A percentile compares a stretch with the other conserved stretches of the same genome.
Conservation (phyloP, 306 rosid genomes). For the Lotus japonicus region DNA sequence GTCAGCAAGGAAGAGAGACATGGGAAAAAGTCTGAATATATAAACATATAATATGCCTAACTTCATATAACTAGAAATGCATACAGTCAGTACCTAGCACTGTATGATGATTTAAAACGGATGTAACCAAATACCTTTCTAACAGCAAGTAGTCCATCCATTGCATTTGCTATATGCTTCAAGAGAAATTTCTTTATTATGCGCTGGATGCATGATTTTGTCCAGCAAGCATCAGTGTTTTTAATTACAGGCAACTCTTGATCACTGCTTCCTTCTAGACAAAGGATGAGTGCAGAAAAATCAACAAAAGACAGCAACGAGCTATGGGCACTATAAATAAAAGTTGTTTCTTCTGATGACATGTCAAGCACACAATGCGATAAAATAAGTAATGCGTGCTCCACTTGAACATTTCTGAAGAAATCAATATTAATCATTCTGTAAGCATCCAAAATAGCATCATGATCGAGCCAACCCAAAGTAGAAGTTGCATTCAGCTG, state of each 20-base stretch:
- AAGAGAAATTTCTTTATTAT: constrained; percentile 54
- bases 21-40: not conserved
- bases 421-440: constrained; percentile 45
- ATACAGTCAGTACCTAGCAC: constrained; percentile 1
- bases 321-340: constrained; percentile 53
- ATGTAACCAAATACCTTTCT: constrained; percentile 46
- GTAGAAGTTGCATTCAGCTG: constrained; percentile 71
- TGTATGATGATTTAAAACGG: not conserved
- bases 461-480: constrained; percentile 73
- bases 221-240: constrained; percentile 45
- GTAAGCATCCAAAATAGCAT: constrained; percentile 54
- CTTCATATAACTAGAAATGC: not conserved
- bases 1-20: not conserved
- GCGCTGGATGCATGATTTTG: constrained; percentile 50
- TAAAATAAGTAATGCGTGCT: constrained; percentile 66
- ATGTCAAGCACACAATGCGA: constrained; percentile 90
- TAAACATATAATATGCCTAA: constrained; percentile 1
- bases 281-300: constrained; percentile 50
- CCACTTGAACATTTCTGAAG: constrained; percentile 43
- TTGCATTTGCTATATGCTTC: constrained; percentile 72
- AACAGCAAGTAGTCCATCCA: constrained; percentile 59
- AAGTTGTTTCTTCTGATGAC: constrained; percentile 69
- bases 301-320: constrained; percentile 71
- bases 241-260: constrained; percentile 29
- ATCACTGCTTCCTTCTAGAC: constrained; percentile 32